Base-by-base conservation (phyloP, 1,139 yeast genomes). In the Wickerhamiella infanticola region DNA sequence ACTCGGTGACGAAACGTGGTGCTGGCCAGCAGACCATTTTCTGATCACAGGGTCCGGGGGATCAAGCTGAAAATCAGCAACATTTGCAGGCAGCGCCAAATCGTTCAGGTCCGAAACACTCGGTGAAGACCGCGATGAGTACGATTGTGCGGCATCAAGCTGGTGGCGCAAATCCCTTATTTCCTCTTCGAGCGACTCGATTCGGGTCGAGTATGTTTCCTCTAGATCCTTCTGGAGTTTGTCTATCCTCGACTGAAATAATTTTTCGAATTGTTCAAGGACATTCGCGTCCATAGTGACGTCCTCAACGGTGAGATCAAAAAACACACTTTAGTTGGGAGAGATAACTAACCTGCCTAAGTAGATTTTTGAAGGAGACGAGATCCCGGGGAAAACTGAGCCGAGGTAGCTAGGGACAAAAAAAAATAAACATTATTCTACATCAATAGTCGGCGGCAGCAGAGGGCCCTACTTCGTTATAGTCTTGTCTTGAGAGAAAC, bases 401-500 rank as follows among this genome's bases (percentile, higher is more conserved):
- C 18, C 1, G 18, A n/a, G 18, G 18, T 18, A 18, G 18, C 18
- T 18, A 18, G 18, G 18, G 18, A 2, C 18, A 18, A 18, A 18
- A 18, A 18, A 18, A 18, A 18, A 18, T 18, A 18, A 29, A 7
- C 11, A 29, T 29, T 7, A 11, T 29, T 7, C 11, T 29, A 7
- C 11, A 7, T 29, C 33, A 29, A 29, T 29, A 29, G 33, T 38
- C 40, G 40, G 18, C n/a, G 1, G 40, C 25, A 26, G 40, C 33
- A 8, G 66, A 51, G 7, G 97, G 96, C 0, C 97, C 97, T 46
- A 69, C 72, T 53, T 80, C 90, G 54, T 78, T 78, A 61, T 85
- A 88, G 48, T 76, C 79, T 39, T 79, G 82, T 52, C 77, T 72
- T 44, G 81, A 77, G 45, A 86, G 72, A 60, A 77, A 86, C 48